Percentiles rank a stretch among this genome's conserved stretches.
These are phyloP conservation scores for Bullera alba DNA, from an alignment of 768 basidiomycete species.

Conservation along the genomic window DNA sequence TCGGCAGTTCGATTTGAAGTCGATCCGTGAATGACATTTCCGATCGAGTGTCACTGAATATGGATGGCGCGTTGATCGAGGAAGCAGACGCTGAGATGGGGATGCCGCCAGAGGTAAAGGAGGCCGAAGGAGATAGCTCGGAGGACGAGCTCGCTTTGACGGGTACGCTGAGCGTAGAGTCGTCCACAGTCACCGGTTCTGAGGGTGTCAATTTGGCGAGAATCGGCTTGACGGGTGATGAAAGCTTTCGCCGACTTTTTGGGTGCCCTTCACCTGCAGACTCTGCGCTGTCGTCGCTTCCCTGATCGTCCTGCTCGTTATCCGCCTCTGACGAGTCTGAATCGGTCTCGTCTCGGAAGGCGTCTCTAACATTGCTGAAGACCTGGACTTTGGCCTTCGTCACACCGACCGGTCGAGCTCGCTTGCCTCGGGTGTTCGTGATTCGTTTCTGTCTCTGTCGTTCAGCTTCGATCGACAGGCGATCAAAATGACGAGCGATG, in stretches of 20 bases:
- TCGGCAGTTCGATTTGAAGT: slow-evolving; percentile 43
- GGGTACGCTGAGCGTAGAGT: background rate
- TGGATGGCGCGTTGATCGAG: slow-evolving; percentile 15
- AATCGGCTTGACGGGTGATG: slow-evolving; percentile 15
- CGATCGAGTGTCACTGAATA: slow-evolving; percentile 32
- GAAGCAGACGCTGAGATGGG: slow-evolving; percentile 22
- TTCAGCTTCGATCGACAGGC: slow-evolving; percentile 59
- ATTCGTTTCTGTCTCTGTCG: slow-evolving; percentile 56
- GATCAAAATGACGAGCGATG: slow-evolving; percentile 85
- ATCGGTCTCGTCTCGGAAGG: slow-evolving; percentile 68
- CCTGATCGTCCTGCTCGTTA: slow-evolving; percentile 58
- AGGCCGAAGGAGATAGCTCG: background rate
- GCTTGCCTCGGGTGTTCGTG: slow-evolving; percentile 74
- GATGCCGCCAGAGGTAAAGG: slow-evolving; percentile 1
- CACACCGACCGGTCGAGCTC: slow-evolving; percentile 82
- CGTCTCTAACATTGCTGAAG: slow-evolving; percentile 82
- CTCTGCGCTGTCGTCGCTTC: slow-evolving; percentile 31
- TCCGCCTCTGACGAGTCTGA: slow-evolving; percentile 55
- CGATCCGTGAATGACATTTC: slow-evolving; percentile 42
- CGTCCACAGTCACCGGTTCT: background rate
- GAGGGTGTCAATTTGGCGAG: slow-evolving; percentile 11
- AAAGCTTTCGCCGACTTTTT: slow-evolving; percentile 7
- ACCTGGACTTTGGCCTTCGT: slow-evolving; percentile 82
- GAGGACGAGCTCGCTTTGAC: background rate
- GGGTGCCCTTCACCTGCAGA: slow-evolving; percentile 15